A percentile compares a stretch with the other conserved stretches of the same genome.
phyloP scores from a whole-genome alignment of 306 rosid species.

The Vicia villosa region DNA sequence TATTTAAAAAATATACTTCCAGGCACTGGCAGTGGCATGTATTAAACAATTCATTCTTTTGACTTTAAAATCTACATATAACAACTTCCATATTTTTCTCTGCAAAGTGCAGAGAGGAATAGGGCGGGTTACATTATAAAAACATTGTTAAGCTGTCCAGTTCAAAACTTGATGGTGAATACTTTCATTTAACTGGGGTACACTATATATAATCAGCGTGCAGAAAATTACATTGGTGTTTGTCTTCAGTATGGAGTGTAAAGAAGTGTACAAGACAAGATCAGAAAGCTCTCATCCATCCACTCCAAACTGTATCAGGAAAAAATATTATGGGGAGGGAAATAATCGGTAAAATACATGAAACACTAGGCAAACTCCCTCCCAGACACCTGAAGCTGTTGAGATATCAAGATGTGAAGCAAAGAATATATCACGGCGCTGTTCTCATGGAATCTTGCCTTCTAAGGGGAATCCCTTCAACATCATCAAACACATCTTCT shows the following conservation, averaged over 20 bases:
- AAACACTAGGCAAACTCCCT: constrained; percentile 46
- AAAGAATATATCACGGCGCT: constrained; percentile 48
- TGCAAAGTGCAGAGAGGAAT: constrained; percentile 8
- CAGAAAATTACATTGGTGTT: constrained; percentile 58
- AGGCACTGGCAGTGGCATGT: constrained; percentile 2
- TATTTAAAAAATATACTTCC: not conserved
- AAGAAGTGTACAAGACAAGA: constrained; percentile 51
- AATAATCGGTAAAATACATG: constrained; percentile 43
- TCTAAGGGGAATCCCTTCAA: constrained; percentile 91
- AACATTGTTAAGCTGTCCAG: not conserved
- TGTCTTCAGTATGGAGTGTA: constrained; percentile 43
- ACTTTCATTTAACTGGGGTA: constrained; percentile 47
- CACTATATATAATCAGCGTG: constrained; percentile 54
- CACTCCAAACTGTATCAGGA: constrained; percentile 45
- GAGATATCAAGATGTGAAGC: constrained; percentile 22
- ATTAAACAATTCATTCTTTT: constrained; percentile 13
- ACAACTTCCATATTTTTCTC: constrained; percentile 19
- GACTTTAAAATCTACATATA: constrained; percentile 32
- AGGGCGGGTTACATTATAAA: constrained; percentile 27
- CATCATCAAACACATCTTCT: constrained; percentile 64
- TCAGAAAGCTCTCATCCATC: constrained; percentile 53
- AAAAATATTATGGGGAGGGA: constrained; percentile 43
- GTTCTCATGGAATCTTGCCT: constrained; percentile 71
- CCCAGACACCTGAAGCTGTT: constrained; percentile 36
- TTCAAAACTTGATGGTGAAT: constrained; percentile 23